A percentile compares a stretch with the other conserved stretches of the same genome.
phyloP scores from a whole-genome alignment of 2,329 filamentous ascomycete genomes.

The Corniculantispora saksenae region DNA sequence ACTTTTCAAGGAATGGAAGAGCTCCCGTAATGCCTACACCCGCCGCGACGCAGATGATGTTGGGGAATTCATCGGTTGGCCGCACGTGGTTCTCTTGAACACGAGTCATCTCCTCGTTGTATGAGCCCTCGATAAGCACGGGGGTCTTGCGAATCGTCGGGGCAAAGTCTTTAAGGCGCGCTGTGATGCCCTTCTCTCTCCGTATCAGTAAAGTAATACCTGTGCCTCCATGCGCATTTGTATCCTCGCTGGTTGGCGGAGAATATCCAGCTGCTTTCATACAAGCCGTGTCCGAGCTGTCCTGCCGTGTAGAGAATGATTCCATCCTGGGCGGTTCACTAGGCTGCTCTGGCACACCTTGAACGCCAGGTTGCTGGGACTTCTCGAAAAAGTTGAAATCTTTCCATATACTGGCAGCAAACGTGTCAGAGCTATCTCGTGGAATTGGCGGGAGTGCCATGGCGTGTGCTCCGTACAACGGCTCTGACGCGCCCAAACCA shows the following conservation, averaged over 20 bases:
- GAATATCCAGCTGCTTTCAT: background rate
- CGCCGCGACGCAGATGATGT: constrained; percentile 31
- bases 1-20: constrained; percentile 25
- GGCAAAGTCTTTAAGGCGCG: constrained; percentile 24
- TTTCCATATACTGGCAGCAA: background rate
- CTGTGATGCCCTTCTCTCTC: constrained; percentile 26
- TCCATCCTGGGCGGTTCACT: background rate
- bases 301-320: background rate
- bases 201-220: constrained; percentile 32
- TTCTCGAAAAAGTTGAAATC: background rate
- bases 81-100: constrained; percentile 16
- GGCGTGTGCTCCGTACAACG: no score
- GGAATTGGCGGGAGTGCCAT: no score
- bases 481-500: background rate
- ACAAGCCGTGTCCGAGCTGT: background rate
- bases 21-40: constrained; percentile 33
- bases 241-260: no score
- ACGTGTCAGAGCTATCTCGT: no score
- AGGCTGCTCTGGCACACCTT: background rate
- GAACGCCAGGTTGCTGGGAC: background rate
- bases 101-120: constrained; percentile 26
- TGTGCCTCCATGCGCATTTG: background rate
- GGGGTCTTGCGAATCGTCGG: constrained; percentile 23
- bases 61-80: constrained; percentile 22
- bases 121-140: constrained; percentile 31